Evolutionary conservation across 169 alveolate species (phyloP).

Genomic region (Eimeria sp.): DNA sequence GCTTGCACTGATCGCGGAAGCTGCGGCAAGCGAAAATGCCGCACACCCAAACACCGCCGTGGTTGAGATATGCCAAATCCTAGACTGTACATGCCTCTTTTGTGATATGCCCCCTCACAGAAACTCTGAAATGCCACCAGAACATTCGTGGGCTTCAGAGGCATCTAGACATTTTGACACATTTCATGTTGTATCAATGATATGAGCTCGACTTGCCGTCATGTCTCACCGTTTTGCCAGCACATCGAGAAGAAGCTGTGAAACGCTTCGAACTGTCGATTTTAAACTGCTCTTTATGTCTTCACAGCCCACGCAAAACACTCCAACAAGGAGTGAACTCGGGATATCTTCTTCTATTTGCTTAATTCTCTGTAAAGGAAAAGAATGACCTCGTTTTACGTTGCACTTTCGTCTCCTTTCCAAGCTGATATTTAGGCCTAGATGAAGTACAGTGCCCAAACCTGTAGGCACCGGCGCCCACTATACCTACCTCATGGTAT

Average conservation of each 20-base stretch:
- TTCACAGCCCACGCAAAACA: slow-evolving; percentile 93
- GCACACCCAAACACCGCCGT: neutral
- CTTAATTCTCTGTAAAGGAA: slow-evolving; percentile 84
- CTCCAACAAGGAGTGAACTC: slow-evolving; percentile 90
- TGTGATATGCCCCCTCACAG: neutral
- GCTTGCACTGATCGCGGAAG: slow-evolving; percentile 92
- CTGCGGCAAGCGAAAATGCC: slow-evolving; percentile 35
- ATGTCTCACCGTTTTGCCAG: slow-evolving; percentile 63
- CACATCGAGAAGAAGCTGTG: slow-evolving; percentile 73
- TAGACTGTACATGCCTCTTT: neutral
- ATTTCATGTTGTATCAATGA: neutral
- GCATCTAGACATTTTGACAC: neutral
- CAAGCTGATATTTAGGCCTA: neutral
- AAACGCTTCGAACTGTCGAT: slow-evolving; percentile 81
- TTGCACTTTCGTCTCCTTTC: neutral
- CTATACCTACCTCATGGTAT: slow-evolving; percentile 25
- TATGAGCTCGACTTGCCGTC: neutral
- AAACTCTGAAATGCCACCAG: neutral
- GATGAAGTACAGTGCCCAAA: neutral
- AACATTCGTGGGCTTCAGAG: neutral
- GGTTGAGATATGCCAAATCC: neutral
- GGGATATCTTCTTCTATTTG: slow-evolving; percentile 91
- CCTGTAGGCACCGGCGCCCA: neutral
- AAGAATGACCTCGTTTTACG: neutral
- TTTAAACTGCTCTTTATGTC: slow-evolving; percentile 91